A percentile compares a stretch with the other conserved stretches of the same genome.
These are phyloP conservation scores for Pythium utonaiense DNA, from an alignment of 352 stramenopile genomes.

Conservation along the genomic window DNA sequence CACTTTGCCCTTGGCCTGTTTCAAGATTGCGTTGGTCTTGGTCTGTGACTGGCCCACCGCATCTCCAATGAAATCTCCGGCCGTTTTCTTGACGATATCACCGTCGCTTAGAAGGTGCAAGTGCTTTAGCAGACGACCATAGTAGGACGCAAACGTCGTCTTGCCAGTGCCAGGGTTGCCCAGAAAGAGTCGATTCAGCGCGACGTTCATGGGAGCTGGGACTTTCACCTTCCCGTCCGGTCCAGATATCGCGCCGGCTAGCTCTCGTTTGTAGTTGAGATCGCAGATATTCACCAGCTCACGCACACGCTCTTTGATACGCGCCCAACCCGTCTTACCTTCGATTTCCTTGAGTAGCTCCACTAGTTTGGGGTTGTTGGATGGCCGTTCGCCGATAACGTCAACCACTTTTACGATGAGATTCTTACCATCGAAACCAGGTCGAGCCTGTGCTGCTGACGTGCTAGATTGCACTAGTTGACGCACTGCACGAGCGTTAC, in stretches of 20 bases:
- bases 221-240: slow-evolving; percentile 33
- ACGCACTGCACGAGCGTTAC: slow-evolving; percentile 79
- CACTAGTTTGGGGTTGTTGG: slow-evolving; percentile 67
- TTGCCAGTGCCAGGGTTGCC: slow-evolving; percentile 92
- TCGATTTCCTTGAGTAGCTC: slow-evolving; percentile 57
- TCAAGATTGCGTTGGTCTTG: slow-evolving; percentile 83
- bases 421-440: slow-evolving; percentile 57
- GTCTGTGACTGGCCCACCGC: slow-evolving; percentile 83
- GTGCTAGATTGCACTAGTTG: slow-evolving; percentile 67
- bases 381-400: slow-evolving; percentile 77
- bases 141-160: slow-evolving; percentile 88
- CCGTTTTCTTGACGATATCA: slow-evolving; percentile 85
- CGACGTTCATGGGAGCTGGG: too few species aligned
- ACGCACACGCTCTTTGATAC: slow-evolving; percentile 73
- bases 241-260: slow-evolving; percentile 53
- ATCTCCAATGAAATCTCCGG: slow-evolving; percentile 82
- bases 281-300: slow-evolving; percentile 72
- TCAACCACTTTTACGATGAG: slow-evolving; percentile 51
- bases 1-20: slow-evolving; percentile 86
- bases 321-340: slow-evolving; percentile 68
- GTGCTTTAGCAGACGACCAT: slow-evolving; percentile 83
- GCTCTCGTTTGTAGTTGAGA: slow-evolving; percentile 80
- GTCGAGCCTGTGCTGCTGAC: slow-evolving; percentile 53
- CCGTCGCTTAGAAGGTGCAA: slow-evolving; percentile 89
- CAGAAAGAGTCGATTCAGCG: slow-evolving; percentile 87